Base-by-base conservation (phyloP, 768 basidiomycete species). In the Agaricus blazei region DNA sequence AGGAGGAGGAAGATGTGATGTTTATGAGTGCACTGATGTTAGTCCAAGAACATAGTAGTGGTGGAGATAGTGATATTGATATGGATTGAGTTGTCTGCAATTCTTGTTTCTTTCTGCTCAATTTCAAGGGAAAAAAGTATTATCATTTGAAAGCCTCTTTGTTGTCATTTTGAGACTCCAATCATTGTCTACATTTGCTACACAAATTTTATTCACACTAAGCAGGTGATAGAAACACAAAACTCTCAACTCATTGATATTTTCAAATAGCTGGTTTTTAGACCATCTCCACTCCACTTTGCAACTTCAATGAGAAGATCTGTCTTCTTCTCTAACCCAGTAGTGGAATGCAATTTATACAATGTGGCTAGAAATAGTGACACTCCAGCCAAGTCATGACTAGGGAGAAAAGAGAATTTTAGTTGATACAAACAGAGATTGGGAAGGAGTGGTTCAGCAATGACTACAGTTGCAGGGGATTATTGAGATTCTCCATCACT, bases 231-330 rank as follows among this genome's bases (percentile, higher is more conserved):
- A 14, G 46, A 37, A 5, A 45, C 19, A 19, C 19, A 19, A 8
- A 23, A 5, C 11, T 24, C 9, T 34, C 36, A 26, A 59, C 71
- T 83, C 19, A 81, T 73, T 24, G 88, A 85, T 81, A 92, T 81
- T 70, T 93, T 93, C 63, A 93, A 71, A 64, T 87, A 90, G 34
- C 81, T 79, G 19, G 85, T 83, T 60, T 78, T 84, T 62, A 93
- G 67, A 0, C 90, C 90, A 67, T 93, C 90, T 7, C 90, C 90
- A 58, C 88, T 88, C 89, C 89, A 92, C 65, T 87, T 87, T 12
- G 89, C 85, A 0, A 90, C 88, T 58, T 90, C 84, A 12, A 89
- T 60, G 28, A 93, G 72, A 31, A 93, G 72, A 24, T 82, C 80
- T 42, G 83, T 81, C 67, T 93, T 93, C 68, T 87, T 90, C 57